Base-by-base conservation (phyloP, 1,284 basidiomycete species). In the Ceratobasidium sp. region DNA sequence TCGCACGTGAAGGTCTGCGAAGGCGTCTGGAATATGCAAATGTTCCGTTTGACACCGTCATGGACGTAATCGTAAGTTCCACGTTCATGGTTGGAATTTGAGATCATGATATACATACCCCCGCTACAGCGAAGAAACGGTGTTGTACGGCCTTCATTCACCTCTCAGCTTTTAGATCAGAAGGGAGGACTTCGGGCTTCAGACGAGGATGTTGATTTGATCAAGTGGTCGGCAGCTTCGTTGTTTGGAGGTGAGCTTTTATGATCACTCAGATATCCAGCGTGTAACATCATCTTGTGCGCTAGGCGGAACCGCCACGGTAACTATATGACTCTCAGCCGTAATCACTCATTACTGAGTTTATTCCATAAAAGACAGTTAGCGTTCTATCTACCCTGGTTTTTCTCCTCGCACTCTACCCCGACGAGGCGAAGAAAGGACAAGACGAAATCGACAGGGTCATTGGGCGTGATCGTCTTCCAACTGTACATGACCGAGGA, bases 341-440 rank as follows among this genome's bases (percentile, higher is more conserved):
- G 7, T 10, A 1, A 33, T 13, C 2, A 39, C 26, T 28, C 58
- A 39, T 3, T 1, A 12, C 28, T 61, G 28, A 61, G 12, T 15
- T 28, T 1, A 4, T 3, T 61, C 2, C 23, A 3, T 75, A 26
- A 23, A 6, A 75, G 71, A 75, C 71, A 5, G 71, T 75, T 39
- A 63, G 71, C 26, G 51, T 81, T 51, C 64, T 86, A 5, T 82
- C 82, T 39, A 83, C 81, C 13, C 81, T 81, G 6, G 78, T 80
- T 28, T 68, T 81, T 46, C 68, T 77, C 2, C 56, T 81, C 51
- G 69, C 72, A 5, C 33, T 78, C 0, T 53, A 79, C 56, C 80
- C 79, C 0, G 79, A 81, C 9, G 79, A 69, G 5, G 72, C 75
- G 23, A 26, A 70, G 61, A 66, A 67, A n/a, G 71, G 51, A 10